A percentile compares a stretch with the other conserved stretches of the same genome.
Evolutionary conservation across 73 alveolate species (phyloP).

Genomic region (Paramecium sonneborni): DNA sequence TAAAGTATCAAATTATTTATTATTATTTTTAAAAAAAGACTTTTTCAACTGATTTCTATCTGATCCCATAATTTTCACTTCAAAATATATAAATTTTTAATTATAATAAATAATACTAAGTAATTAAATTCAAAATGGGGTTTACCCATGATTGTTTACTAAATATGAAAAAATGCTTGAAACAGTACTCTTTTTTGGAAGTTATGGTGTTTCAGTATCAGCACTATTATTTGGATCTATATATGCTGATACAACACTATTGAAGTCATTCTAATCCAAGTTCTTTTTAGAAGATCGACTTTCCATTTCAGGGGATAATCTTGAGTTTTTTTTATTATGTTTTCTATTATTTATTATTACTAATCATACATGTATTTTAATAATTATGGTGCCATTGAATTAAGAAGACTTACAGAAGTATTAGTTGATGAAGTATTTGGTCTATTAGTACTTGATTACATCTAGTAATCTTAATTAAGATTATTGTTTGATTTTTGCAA

Average conservation of each 20-base stretch:
- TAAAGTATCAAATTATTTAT: no score
- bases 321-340: neutral
- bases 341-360: neutral
- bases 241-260: neutral
- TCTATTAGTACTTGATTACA: neutral
- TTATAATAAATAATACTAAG: neutral
- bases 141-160: neutral
- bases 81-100: neutral
- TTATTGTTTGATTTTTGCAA: neutral
- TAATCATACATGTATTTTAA: neutral
- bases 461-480: neutral
- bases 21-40: no score
- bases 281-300: neutral
- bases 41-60: neutral
- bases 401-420: neutral
- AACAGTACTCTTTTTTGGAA: neutral
- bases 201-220: neutral
- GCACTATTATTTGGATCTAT: neutral
- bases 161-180: neutral
- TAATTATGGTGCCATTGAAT: conserved; percentile 3
- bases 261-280: neutral
- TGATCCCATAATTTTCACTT: neutral
- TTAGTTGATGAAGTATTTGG: conserved; percentile 11
- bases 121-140: neutral
- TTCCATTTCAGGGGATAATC: neutral